These are phyloP conservation scores for Seiridium cupressi DNA, from an alignment of 2,329 filamentous ascomycete species.

Conservation along the genomic window DNA sequence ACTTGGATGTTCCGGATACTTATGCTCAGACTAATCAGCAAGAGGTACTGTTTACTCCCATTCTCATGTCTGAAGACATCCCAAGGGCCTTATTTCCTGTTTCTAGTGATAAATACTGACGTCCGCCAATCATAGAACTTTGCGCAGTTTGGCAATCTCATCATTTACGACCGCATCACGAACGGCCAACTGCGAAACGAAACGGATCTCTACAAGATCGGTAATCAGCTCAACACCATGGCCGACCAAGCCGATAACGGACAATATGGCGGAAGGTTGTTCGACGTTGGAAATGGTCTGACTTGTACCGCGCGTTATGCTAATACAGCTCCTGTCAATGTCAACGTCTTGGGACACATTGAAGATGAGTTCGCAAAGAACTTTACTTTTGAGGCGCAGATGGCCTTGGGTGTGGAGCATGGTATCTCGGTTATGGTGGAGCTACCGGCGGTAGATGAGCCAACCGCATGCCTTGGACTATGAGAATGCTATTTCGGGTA, in stretches of 20 bases:
- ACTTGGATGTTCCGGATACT: not conserved
- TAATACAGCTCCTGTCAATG: not conserved
- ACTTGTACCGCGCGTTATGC: not conserved
- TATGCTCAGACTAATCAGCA: not conserved
- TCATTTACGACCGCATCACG: not conserved
- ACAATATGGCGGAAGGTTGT: not conserved
- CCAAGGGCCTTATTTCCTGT: not conserved
- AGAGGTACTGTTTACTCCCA: not conserved
- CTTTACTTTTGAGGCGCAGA: not conserved
- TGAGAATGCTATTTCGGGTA: not conserved
- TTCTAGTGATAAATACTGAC: not conserved
- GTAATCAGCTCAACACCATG: not conserved
- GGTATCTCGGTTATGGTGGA: not conserved
- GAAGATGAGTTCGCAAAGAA: not conserved
- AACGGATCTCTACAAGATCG: not conserved
- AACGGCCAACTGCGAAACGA: not conserved
- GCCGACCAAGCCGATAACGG: not conserved
- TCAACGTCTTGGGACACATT: not conserved
- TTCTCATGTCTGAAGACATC: not conserved
- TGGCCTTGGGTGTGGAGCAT: not conserved
- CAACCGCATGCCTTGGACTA: not conserved
- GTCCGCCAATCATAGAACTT: not conserved
- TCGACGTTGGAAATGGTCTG: not conserved
- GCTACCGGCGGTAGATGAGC: not conserved
- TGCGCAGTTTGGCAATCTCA: not conserved